phyloP scores from a whole-genome alignment of 2,329 filamentous ascomycete species.

The Paecilomyces fulvus region DNA sequence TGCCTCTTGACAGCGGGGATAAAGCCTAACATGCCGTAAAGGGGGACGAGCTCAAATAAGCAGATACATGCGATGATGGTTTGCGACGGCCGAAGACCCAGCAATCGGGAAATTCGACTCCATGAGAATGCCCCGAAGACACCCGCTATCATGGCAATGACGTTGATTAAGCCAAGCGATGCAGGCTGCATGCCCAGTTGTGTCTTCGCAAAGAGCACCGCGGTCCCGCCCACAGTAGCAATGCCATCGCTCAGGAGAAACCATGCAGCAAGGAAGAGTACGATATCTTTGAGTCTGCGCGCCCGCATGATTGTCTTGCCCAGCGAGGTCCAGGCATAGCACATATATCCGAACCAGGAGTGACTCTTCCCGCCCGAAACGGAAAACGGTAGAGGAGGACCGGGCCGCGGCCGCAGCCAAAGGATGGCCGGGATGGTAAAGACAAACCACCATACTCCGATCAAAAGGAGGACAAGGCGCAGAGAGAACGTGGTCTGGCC shows the following conservation, averaged over 20 bases:
- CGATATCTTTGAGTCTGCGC: constrained; percentile 63
- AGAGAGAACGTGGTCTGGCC: constrained; percentile 77
- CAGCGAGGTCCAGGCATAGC: constrained; percentile 78
- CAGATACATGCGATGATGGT: constrained; percentile 88
- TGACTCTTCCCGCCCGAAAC: constrained; percentile 28
- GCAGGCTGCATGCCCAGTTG: constrained; percentile 82
- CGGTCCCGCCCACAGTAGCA: constrained; percentile 88
- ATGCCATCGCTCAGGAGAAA: constrained; percentile 91
- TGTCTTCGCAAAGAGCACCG: constrained; percentile 92
- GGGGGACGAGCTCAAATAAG: constrained; percentile 82
- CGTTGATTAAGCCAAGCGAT: constrained; percentile 83
- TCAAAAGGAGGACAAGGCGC: constrained; percentile 73
- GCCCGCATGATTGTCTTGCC: constrained; percentile 72
- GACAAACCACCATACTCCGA: constrained; percentile 85
- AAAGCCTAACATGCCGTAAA: constrained; percentile 86
- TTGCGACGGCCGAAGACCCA: constrained; percentile 67
- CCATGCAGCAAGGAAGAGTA: constrained; percentile 84
- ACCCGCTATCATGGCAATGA: constrained; percentile 77
- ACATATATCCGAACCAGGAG: constrained; percentile 63
- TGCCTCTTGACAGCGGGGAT: constrained; percentile 66
- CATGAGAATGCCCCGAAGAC: constrained; percentile 85
- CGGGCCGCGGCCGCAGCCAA: constrained; percentile 81
- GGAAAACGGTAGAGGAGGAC: constrained; percentile 60
- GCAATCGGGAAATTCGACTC: constrained; percentile 64
- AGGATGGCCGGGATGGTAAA: constrained; percentile 84